Conservation (phyloP, 352 stramenopile genomes). For the Elongisporangium prolatum region DNA sequence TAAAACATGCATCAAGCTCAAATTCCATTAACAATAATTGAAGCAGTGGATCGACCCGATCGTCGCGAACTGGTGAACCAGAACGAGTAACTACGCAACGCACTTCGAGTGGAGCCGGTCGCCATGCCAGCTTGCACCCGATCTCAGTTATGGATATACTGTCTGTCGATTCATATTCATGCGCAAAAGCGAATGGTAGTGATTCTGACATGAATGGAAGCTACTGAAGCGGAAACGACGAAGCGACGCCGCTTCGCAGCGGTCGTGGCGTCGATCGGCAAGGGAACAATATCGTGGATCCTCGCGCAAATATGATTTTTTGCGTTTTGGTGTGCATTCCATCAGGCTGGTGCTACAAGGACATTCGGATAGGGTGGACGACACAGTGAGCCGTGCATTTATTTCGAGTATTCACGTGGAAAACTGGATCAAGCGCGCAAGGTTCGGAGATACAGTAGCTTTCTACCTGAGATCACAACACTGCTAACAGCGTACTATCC, state of each 20-base stretch:
- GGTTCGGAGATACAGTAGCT: slow-evolving; percentile 65
- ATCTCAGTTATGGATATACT: background rate
- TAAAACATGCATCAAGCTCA: background rate
- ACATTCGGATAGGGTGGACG: slow-evolving; percentile 78
- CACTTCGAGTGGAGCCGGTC: background rate
- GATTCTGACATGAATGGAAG: background rate
- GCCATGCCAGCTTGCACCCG: background rate
- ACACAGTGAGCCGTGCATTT: slow-evolving; percentile 44
- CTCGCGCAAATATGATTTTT: slow-evolving; percentile 37
- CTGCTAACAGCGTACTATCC: slow-evolving; percentile 80
- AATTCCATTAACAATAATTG: background rate
- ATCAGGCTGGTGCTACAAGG: slow-evolving; percentile 77
- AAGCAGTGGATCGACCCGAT: background rate
- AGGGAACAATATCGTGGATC: slow-evolving; percentile 9
- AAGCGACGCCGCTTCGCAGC: slow-evolving; percentile 1
- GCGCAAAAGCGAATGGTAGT: background rate
- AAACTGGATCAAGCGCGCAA: slow-evolving; percentile 63
- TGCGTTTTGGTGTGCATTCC: slow-evolving; percentile 65
- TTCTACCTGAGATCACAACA: slow-evolving; percentile 63
- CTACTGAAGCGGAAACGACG: slow-evolving; percentile 49
- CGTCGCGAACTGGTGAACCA: background rate
- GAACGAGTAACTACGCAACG: background rate
- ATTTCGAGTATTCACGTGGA: slow-evolving; percentile 53
- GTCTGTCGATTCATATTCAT: background rate
- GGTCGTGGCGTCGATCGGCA: slow-evolving; percentile 2